Base-by-base conservation (phyloP, 1,139 yeast species). In the Pichia sp. region DNA sequence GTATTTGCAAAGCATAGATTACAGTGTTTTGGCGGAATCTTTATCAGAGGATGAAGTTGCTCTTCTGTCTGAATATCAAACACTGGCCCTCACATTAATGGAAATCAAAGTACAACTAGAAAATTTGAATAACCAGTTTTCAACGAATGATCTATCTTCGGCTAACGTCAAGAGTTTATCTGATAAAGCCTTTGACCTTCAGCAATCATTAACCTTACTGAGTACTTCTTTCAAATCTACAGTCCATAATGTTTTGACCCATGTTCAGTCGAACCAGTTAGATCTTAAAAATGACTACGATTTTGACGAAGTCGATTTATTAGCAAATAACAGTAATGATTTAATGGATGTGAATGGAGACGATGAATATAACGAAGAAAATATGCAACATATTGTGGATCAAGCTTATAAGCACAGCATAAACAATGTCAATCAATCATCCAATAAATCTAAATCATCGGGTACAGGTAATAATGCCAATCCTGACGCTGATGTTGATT, bases 141-240 rank as follows among this genome's bases (percentile, higher is more conserved):
- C 49, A 26, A 27, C 33, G 4, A 41, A 32, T 29, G 39, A 34
- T n/a, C 39, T 38, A 4, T 31, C 38, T 10, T 16, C 23, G 23
- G 23, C 23, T 16, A 42, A 46, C 10, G 26, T 42, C 3, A 29
- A 35, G 9, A 35, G 28, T 27, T 38, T 46, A 26, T 35, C 39
- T 5, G 11, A 29, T 4, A 31, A 41, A 49, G 58, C 81, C 54
- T 64, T 85, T 38, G 74, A 69, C 39, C 65, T 82, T 43, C 88
- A 82, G 58, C 71, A 75, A 51, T 78, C 79, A 51, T 67, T 81
- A n/a, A 80, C 81, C 1, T 63, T 81, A 47, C 78, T 81, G 4
- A 78, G 82, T 44, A 81, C 86, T 0, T 62, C 79, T 39, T 77
- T 81, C 65, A 79, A 80, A 53, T 81, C 84, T 6, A 82, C 87